Conservation (phyloP, 2,329 filamentous ascomycete species). For the Nakataea oryzae region DNA sequence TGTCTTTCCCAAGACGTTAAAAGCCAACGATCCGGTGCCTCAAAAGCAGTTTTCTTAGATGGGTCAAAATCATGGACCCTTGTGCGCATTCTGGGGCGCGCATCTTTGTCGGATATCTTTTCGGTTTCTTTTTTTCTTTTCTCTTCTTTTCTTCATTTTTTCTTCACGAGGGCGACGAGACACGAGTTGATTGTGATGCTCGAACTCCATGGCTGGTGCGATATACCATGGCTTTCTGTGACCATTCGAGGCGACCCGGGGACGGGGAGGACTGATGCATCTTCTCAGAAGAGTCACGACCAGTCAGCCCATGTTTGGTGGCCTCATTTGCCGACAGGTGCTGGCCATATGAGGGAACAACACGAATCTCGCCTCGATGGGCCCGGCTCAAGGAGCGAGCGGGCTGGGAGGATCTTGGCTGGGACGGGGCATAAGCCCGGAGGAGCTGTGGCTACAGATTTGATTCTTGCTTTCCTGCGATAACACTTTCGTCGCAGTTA, state of each 20-base stretch:
- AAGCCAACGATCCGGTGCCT: not conserved
- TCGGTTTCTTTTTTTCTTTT: not conserved
- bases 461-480: not conserved
- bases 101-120: not conserved
- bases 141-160: not conserved
- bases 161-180: not conserved
- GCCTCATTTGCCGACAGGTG: not conserved
- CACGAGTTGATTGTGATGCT: not conserved
- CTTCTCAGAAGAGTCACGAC: conserved; percentile 5
- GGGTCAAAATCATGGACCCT: not conserved
- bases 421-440: not conserved
- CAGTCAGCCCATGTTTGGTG: conserved; percentile 1
- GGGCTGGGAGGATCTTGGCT: not conserved
- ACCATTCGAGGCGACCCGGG: not conserved
- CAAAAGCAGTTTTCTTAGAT: not conserved
- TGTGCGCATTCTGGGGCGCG: not conserved
- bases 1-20: not conserved
- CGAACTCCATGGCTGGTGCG: not conserved
- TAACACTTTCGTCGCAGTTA: not conserved
- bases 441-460: not conserved
- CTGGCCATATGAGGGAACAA: not conserved
- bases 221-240: not conserved
- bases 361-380: not conserved
- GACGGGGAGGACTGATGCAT: conserved; percentile 4
- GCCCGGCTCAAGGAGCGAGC: not conserved